Evolutionary conservation across 768 basidiomycete species (phyloP), one percentile per base, ranked within the genome.

Genomic region (Amanita rubescens): DNA sequence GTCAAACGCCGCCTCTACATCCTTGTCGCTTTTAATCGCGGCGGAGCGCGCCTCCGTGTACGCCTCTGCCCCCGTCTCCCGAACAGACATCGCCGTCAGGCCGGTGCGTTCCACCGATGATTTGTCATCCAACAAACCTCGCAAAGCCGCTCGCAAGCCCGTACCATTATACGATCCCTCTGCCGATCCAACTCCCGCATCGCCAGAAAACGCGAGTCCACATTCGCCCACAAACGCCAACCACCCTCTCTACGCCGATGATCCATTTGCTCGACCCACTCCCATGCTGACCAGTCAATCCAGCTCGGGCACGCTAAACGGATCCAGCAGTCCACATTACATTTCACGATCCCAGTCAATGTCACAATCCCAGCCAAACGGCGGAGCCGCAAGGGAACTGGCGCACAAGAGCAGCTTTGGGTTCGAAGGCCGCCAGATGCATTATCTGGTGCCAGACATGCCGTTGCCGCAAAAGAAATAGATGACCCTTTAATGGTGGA

Each of bases 361-460:
- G 6, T 15, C 12, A n/a, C 60, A 41, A 20, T 43, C 44, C 39
- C 61, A n/a, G n/a, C n/a, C n/a, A n/a, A n/a, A n/a, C n/a, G n/a
- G n/a, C n/a, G n/a, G n/a, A n/a, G n/a, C n/a, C n/a, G n/a, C n/a
- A 58, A 42, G 49, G 46, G 48, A 59, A 56, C 64, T 75, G 56
- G 54, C 44, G 27, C 77, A 70, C 58, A 76, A 76, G 62, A 64
- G 65, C 37, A 76, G 74, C 63, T 70, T 79, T 62, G 77, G 73
- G 33, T 62, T 64, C 48, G 70, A 70, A 32, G 71, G 71, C 10
- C 69, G 69, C 5, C 71, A 72, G 22, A 57, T 82, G 55, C 81
- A 82, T 63, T 81, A 79, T 68, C 62, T 82, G 54, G 81, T 82
- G 38, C 81, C 81, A 8, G 81, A 82, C 59, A 71, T 81, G 73